These are phyloP conservation scores for Citrus inodora DNA, from an alignment of 345 rosid genomes.

Conservation along the genomic window DNA sequence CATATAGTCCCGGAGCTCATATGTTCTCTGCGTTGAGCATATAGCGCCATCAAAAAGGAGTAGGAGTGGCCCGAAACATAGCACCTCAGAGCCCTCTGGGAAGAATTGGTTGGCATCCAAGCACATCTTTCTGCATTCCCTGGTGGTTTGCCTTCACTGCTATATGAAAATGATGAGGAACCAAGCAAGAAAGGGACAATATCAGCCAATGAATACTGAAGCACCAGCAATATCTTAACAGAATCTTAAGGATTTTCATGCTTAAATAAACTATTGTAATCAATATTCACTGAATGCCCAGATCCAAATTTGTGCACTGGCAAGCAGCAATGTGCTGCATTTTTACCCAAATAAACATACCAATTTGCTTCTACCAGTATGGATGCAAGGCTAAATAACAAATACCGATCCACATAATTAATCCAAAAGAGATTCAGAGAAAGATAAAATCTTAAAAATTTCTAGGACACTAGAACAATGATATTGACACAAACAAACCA, in stretches of 20 bases:
- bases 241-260: background rate
- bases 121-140: conserved; percentile 57
- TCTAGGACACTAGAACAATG: background rate
- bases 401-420: background rate
- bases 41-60: conserved; percentile 9
- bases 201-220: background rate
- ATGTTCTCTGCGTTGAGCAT: background rate
- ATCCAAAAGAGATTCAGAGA: background rate
- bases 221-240: background rate
- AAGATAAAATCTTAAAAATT: background rate
- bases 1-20: conserved; percentile 10
- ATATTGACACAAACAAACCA: background rate
- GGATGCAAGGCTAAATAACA: background rate
- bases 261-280: background rate
- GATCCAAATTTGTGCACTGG: background rate
- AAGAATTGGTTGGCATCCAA: conserved; percentile 23
- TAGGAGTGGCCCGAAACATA: conserved; percentile 12
- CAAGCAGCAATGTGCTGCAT: background rate
- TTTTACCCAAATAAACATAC: background rate
- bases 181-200: background rate
- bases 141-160: conserved; percentile 12
- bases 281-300: background rate
- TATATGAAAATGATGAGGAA: conserved; percentile 6
- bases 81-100: conserved; percentile 17
- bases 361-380: background rate